phyloP scores from a whole-genome alignment of 2,329 filamentous ascomycete species.

The Pyrenochaeta sp. region DNA sequence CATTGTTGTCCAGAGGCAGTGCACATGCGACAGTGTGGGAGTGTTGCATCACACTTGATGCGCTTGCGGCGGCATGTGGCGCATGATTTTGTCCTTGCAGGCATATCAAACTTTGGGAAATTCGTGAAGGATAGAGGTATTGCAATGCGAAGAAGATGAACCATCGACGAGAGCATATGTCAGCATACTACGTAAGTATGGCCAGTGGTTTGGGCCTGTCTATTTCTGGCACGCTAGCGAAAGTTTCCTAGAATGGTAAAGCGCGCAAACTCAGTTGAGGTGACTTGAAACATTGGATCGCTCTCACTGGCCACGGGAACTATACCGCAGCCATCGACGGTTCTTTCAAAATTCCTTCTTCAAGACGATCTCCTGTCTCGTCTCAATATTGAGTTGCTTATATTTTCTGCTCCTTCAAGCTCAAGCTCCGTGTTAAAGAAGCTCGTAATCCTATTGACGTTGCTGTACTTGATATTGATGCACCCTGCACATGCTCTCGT shows the following conservation, averaged over 20 bases:
- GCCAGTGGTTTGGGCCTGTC: background rate
- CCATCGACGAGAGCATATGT: background rate
- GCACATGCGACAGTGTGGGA: constrained; percentile 41
- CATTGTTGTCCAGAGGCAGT: constrained; percentile 29
- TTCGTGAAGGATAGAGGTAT: background rate
- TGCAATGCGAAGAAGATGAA: background rate
- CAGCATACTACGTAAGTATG: background rate
- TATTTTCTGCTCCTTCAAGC: too few relatives aligned
- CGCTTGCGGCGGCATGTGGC: constrained; percentile 39
- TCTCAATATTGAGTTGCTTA: too few relatives aligned
- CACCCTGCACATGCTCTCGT: too few relatives aligned
- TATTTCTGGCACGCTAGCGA: background rate
- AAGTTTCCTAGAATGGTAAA: background rate
- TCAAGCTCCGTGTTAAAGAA: too few relatives aligned
- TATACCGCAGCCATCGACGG: too few relatives aligned
- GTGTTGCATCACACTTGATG: constrained; percentile 42
- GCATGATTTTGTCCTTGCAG: constrained; percentile 35
- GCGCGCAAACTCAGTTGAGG: too few relatives aligned
- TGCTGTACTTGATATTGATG: too few relatives aligned
- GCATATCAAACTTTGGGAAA: constrained; percentile 26
- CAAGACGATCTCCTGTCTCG: too few relatives aligned
- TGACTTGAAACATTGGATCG: too few relatives aligned
- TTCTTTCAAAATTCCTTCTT: too few relatives aligned
- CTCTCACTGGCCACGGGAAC: too few relatives aligned
- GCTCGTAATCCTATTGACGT: too few relatives aligned